A percentile compares a stretch with the other conserved stretches of the same genome.
Evolutionary conservation across 2,329 filamentous ascomycete genomes (phyloP).

Genomic region (Fusarium sp.): DNA sequence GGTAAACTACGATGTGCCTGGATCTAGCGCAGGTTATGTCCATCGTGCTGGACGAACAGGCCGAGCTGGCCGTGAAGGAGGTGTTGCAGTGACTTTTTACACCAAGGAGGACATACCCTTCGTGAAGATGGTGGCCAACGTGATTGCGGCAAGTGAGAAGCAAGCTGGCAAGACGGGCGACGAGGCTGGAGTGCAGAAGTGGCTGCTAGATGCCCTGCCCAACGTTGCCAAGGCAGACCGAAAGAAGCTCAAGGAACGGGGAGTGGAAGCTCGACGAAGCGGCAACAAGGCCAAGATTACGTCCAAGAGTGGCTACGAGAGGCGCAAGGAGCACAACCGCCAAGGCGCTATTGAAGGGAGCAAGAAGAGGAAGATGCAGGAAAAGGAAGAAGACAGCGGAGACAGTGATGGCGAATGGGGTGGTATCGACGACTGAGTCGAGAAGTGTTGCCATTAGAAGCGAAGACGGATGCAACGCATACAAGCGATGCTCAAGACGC

Average conservation of each 20-base stretch:
- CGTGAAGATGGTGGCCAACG: slow-evolving; percentile 91
- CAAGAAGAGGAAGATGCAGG: slow-evolving; percentile 63
- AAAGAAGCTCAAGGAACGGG: slow-evolving; percentile 83
- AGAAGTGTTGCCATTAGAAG: background rate
- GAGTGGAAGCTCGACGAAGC: slow-evolving; percentile 77
- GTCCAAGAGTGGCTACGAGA: slow-evolving; percentile 82
- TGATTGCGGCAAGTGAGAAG: slow-evolving; percentile 86
- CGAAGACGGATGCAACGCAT: background rate
- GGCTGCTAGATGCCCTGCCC: slow-evolving; percentile 89
- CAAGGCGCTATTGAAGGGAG: slow-evolving; percentile 72
- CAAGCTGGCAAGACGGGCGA: slow-evolving; percentile 67
- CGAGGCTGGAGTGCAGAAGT: slow-evolving; percentile 77
- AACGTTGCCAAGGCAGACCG: slow-evolving; percentile 85
- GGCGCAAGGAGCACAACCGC: slow-evolving; percentile 74
- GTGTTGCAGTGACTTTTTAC: slow-evolving; percentile 92
- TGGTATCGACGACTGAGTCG: slow-evolving; percentile 55
- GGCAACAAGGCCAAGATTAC: slow-evolving; percentile 75
- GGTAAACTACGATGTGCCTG: slow-evolving; percentile 97
- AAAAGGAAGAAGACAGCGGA: slow-evolving; percentile 34
- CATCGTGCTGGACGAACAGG: slow-evolving; percentile 94
- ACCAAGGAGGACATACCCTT: slow-evolving; percentile 93
- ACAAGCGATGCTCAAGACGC: background rate
- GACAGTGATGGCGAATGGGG: slow-evolving; percentile 57
- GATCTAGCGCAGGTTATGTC: slow-evolving; percentile 89
- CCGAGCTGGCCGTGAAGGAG: slow-evolving; percentile 86